phyloP scores from a whole-genome alignment of 2,329 filamentous ascomycete species.

The Fusarium temperatum region DNA sequence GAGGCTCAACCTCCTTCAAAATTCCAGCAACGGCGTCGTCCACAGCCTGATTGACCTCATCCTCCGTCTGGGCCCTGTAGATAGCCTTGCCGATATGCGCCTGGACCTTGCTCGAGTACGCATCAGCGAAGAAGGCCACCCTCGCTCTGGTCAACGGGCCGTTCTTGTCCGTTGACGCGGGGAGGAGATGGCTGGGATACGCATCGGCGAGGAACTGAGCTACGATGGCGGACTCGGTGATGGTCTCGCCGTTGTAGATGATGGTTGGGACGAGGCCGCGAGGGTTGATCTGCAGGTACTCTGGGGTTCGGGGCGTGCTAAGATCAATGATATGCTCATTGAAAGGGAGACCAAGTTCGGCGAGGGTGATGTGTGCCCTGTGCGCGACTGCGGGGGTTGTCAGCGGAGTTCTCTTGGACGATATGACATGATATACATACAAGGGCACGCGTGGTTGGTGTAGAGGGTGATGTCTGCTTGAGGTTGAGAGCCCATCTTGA shows the following conservation, averaged over 20 bases:
- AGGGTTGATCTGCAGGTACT: conserved; percentile 82
- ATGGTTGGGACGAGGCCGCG: conserved; percentile 80
- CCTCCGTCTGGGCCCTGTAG: conserved; percentile 55
- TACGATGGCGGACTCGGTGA: conserved; percentile 80
- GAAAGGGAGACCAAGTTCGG: conserved; percentile 71
- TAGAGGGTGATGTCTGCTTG: conserved; percentile 67
- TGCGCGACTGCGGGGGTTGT: conserved; percentile 65
- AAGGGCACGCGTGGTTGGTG: conserved; percentile 76
- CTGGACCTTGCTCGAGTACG: conserved; percentile 68
- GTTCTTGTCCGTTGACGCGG: conserved; percentile 59
- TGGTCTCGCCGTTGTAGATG: conserved; percentile 71
- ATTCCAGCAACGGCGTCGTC: conserved; percentile 64
- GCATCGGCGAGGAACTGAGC: conserved; percentile 75
- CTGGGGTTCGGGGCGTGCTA: conserved; percentile 70
- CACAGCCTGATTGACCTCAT: conserved; percentile 59
- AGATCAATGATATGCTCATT: conserved; percentile 80
- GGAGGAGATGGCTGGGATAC: conserved; percentile 73
- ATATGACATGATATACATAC: conserved; percentile 42
- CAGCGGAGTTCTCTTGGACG: neutral
- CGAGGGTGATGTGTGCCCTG: conserved; percentile 76
- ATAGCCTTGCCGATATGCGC: conserved; percentile 56
- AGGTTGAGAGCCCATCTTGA: conserved; percentile 31
- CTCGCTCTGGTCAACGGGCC: conserved; percentile 71
- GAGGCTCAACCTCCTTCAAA: conserved; percentile 77
- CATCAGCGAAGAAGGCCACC: conserved; percentile 77